Conservation (phyloP, 164 flowering plant species). For the Euptelea pleiosperma region DNA sequence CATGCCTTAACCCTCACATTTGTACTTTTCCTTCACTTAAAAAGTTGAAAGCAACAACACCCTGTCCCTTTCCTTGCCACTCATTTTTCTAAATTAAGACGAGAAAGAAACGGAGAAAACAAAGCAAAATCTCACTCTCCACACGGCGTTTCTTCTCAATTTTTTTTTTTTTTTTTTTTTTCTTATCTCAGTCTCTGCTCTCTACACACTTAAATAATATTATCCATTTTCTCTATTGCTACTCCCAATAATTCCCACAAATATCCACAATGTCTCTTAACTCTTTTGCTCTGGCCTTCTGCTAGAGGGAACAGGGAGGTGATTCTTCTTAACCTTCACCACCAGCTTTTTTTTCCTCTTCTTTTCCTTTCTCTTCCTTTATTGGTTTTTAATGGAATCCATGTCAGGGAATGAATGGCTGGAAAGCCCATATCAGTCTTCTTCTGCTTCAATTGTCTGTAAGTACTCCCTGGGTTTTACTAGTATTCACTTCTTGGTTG, state of each 20-base stretch:
- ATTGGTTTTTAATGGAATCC: slow-evolving; percentile 39
- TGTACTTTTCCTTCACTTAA: slow-evolving; percentile 25
- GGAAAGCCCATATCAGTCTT: slow-evolving; percentile 37
- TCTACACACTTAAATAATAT: too few species aligned
- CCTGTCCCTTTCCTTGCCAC: slow-evolving; percentile 66
- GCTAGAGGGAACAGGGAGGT: too few species aligned
- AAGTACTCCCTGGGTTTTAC: slow-evolving; percentile 18
- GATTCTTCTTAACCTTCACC: slow-evolving; percentile 18
- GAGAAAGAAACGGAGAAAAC: neutral
- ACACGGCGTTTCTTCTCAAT: neutral
- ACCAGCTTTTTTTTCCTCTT: slow-evolving; percentile 3
- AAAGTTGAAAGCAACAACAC: slow-evolving; percentile 52
- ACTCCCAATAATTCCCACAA: slow-evolving; percentile 8
- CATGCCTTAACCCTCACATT: slow-evolving; percentile 27
- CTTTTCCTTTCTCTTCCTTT: slow-evolving; percentile 12
- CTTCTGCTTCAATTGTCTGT: slow-evolving; percentile 31
- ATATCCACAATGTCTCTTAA: too few species aligned
- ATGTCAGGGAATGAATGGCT: slow-evolving; percentile 61
- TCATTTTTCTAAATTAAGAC: slow-evolving; percentile 23
- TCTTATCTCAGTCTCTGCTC: neutral
- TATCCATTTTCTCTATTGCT: slow-evolving; percentile 7
- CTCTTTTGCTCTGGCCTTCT: too few species aligned
- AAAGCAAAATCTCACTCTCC: slow-evolving; percentile 7
- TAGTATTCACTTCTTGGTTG: neutral
- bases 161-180: neutral